A percentile compares a stretch with the other conserved stretches of the same genome.
Conservation (phyloP, 306 rosid genomes). For the Rosa multiflora region DNA sequence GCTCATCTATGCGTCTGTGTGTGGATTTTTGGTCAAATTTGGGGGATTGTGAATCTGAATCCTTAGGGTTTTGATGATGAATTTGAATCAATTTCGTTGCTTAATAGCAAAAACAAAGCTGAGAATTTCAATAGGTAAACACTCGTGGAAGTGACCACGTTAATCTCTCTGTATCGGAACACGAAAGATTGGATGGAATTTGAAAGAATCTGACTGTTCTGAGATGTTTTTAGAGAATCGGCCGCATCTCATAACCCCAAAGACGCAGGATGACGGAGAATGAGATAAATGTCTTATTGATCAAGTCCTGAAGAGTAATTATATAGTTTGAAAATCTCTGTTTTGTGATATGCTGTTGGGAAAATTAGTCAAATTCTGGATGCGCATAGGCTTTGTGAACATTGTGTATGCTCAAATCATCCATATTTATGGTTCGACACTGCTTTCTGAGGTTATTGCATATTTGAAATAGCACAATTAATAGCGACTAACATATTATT, state of each 20-base stretch:
- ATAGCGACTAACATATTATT: background rate
- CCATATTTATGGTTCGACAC: background rate
- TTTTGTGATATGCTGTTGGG: background rate
- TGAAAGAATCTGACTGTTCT: background rate
- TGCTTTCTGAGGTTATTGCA: background rate
- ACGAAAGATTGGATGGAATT: background rate
- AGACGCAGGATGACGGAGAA: background rate
- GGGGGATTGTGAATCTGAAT: slow-evolving; percentile 13
- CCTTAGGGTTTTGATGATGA: background rate
- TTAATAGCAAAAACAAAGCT: background rate
- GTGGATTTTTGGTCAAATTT: background rate
- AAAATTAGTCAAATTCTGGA: no score
- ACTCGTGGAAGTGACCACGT: background rate
- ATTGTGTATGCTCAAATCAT: background rate
- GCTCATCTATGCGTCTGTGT: background rate
- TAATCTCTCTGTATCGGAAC: background rate
- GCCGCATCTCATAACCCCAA: background rate
- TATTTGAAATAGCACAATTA: background rate
- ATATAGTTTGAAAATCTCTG: background rate
- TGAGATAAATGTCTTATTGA: background rate
- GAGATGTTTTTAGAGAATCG: background rate
- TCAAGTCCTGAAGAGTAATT: background rate
- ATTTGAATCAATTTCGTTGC: background rate
- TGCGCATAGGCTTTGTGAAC: background rate
- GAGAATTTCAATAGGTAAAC: background rate